Evolutionary conservation across 2,329 filamentous ascomycete species (phyloP), one percentile per base, ranked within the genome.

Genomic region (Cladosporium halotolerans): DNA sequence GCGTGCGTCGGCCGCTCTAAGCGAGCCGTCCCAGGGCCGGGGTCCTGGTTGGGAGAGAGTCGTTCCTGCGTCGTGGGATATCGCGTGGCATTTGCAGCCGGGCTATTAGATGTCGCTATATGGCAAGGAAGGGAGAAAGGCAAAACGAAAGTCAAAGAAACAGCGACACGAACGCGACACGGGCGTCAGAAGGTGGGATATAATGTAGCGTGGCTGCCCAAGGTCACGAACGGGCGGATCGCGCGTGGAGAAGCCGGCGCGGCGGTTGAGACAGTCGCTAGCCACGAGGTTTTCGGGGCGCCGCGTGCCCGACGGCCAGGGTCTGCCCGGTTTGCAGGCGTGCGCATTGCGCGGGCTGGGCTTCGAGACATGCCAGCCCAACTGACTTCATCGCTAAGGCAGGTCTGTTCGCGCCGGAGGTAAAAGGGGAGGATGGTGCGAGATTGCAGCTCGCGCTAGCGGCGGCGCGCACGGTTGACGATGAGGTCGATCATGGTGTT

Each of bases 271-370:
- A 43, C 48, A 38, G 23, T 43, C 23, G n/a, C n/a, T 42, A 51
- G 48, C 48, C 48, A 51, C 48, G 48, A 51, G 48, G 48, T 44
- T 51, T 42, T 42, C 39, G 42, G 44, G 16, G 44, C 31, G 28
- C 13, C 31, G 9, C 10, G 23, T 11, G 31, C 38, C 40, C 39
- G 18, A 50, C 23, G 23, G 23, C 23, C 23, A 28, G 23, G 23
- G 23, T 28, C 23, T 28, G 23, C 23, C 23, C 23, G 5, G 23
- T 28, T 28, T 4, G 23, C 23, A 28, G 23, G 7, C 23, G 23
- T 4, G 23, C 23, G 23, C 4, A 28, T 4, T 28, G 23, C 23
- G 14, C 47, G 28, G n/a, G 48, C 48, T 51, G 48, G 48, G 48
- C 48, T 31, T 18, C 48, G 39, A 51, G 48, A 51, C 46, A 49